A percentile compares a stretch with the other conserved stretches of the same genome.
Evolutionary conservation across 2,329 filamentous ascomycete genomes (phyloP).

Genomic region (Colletotrichum sublineola): DNA sequence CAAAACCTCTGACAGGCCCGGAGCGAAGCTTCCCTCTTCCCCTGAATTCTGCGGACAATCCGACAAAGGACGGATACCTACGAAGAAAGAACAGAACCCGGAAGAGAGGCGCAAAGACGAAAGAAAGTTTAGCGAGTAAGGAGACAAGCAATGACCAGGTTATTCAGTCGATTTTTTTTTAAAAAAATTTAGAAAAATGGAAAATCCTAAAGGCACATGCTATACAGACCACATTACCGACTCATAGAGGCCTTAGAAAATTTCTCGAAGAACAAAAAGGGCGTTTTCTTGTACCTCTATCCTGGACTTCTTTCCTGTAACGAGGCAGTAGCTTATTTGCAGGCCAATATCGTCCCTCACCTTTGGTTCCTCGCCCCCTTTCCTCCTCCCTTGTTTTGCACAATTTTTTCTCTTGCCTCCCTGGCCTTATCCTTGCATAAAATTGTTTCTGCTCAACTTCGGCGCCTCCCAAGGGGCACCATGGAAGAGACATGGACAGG

Average conservation of each 20-base stretch:
- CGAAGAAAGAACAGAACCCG: constrained; percentile 1
- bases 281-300: constrained; percentile 16
- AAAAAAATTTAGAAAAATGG: neutral
- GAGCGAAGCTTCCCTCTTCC: constrained; percentile 18
- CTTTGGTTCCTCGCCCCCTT: neutral
- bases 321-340: neutral
- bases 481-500: constrained; percentile 33
- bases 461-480: constrained; percentile 13
- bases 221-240: neutral
- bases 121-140: constrained; percentile 26
- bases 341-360: neutral
- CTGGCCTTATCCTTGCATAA: constrained; percentile 34
- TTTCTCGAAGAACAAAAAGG: neutral
- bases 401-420: constrained; percentile 15
- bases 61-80: constrained; percentile 27
- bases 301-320: neutral
- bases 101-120: constrained; percentile 11
- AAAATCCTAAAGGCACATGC: constrained; percentile 11
- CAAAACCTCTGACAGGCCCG: constrained; percentile 26
- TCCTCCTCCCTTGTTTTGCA: constrained; percentile 2
- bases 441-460: constrained; percentile 37
- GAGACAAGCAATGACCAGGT: constrained; percentile 14
- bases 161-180: neutral
- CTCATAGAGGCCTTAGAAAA: neutral
- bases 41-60: constrained; percentile 12